Evolutionary conservation across 2,329 filamentous ascomycete species (phyloP).

Genomic region (Aspergillus ochraceus): DNA sequence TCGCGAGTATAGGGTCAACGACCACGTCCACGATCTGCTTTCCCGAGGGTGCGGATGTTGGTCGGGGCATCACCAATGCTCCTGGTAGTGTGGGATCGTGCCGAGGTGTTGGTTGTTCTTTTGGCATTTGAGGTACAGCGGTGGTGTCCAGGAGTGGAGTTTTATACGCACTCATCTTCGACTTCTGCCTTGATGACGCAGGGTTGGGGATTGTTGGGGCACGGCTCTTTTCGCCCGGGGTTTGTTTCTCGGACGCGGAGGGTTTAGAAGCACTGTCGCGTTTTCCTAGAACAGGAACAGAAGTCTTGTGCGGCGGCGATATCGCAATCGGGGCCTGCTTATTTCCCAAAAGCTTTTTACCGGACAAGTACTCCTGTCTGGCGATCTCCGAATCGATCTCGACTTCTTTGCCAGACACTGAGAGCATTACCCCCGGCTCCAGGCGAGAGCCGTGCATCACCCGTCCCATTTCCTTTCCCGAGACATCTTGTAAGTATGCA

Average conservation of each 20-base stretch:
- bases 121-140: slow-evolving; percentile 46
- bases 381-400: slow-evolving; percentile 65
- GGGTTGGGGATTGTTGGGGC: slow-evolving; percentile 25
- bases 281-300: slow-evolving; percentile 14
- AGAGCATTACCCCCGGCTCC: slow-evolving; percentile 60
- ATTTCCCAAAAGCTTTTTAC: slow-evolving; percentile 24
- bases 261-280: slow-evolving; percentile 9
- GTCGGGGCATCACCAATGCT: slow-evolving; percentile 68
- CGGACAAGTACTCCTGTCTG: slow-evolving; percentile 57
- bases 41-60: slow-evolving; percentile 55
- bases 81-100: slow-evolving; percentile 62
- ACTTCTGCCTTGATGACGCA: slow-evolving; percentile 43
- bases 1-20: slow-evolving; percentile 65
- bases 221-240: slow-evolving; percentile 13
- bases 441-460: slow-evolving; percentile 57
- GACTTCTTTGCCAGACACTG: slow-evolving; percentile 66
- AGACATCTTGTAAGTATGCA: slow-evolving; percentile 61
- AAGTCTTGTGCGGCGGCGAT: slow-evolving; percentile 20
- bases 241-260: slow-evolving; percentile 12
- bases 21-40: slow-evolving; percentile 72
- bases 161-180: slow-evolving; percentile 57
- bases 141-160: slow-evolving; percentile 59
- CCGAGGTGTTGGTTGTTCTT: slow-evolving; percentile 57
- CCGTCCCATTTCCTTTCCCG: slow-evolving; percentile 64
- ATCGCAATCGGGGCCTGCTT: slow-evolving; percentile 22